These are phyloP conservation scores for Phalaenopsis hybrid DNA, from an alignment of 116 monocot genomes.

Conservation along the genomic window DNA sequence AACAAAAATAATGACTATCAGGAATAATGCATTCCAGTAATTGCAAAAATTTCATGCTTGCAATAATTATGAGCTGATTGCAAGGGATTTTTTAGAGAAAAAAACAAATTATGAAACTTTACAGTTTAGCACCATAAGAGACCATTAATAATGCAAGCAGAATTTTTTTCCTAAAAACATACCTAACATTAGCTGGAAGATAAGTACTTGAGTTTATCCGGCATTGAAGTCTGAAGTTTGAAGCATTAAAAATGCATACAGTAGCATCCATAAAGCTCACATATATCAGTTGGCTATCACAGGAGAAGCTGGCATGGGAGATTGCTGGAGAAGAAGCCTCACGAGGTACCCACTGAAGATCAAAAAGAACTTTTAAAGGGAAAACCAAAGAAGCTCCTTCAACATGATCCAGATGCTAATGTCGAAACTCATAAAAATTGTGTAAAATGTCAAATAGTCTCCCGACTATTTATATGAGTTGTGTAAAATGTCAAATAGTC, in stretches of 20 bases:
- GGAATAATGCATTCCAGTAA: not conserved
- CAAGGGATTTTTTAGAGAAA: no score
- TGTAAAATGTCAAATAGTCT: no score
- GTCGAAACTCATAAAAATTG: not conserved
- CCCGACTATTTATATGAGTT: no score
- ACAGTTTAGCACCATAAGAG: no score
- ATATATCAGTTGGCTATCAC: conserved; percentile 73
- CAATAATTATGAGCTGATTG: no score
- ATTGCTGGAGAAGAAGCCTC: conserved; percentile 37
- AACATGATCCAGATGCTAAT: not conserved
- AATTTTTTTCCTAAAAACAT: not conserved
- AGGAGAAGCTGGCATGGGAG: conserved; percentile 75
- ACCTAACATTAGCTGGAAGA: conserved; percentile 54
- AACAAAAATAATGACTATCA: not conserved
- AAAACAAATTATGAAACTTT: no score
- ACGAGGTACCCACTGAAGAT: conserved; percentile 53
- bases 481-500: no score
- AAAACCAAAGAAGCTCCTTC: not conserved
- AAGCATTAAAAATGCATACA: conserved; percentile 50
- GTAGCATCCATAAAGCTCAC: conserved; percentile 65
- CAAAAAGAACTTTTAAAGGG: not conserved
- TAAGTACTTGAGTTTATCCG: conserved; percentile 73
- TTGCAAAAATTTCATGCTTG: no score
- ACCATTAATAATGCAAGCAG: not conserved
- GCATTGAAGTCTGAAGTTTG: conserved; percentile 41